Evolutionary conservation across 2,329 filamentous ascomycete genomes (phyloP).

Genomic region (Fusarium pilosicola): DNA sequence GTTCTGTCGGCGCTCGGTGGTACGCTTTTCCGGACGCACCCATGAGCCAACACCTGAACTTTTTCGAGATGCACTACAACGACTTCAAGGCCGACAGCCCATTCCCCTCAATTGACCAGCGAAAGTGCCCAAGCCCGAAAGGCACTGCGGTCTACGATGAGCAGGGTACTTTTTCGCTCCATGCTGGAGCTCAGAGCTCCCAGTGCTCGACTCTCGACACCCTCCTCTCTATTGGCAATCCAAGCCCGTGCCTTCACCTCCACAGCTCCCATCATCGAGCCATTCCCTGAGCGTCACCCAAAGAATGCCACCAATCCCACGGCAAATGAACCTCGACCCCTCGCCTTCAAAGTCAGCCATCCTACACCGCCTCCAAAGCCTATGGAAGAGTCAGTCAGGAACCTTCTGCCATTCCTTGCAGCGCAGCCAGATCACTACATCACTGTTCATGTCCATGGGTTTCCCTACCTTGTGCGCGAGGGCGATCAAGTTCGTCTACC

Average conservation of each 20-base stretch:
- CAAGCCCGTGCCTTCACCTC: conserved; percentile 44
- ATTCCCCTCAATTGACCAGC: conserved; percentile 37
- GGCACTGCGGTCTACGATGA: conserved; percentile 56
- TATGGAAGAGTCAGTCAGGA: conserved; percentile 65
- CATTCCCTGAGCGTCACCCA: conserved; percentile 46
- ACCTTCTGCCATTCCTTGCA: conserved; percentile 75
- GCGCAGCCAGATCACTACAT: conserved; percentile 82
- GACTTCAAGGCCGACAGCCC: conserved; percentile 31
- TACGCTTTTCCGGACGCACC: conserved; percentile 48
- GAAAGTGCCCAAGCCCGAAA: conserved; percentile 39
- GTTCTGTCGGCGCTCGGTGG: conserved; percentile 44
- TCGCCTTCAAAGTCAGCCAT: conserved; percentile 55
- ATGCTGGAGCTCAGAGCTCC: conserved; percentile 67
- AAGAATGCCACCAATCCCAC: conserved; percentile 54
- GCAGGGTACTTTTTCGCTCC: conserved; percentile 70
- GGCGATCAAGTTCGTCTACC: conserved; percentile 82
- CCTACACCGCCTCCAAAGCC: conserved; percentile 48
- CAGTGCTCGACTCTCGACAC: conserved; percentile 37
- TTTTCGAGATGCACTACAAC: conserved; percentile 37
- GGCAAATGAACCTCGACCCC: conserved; percentile 45
- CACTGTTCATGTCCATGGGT: conserved; percentile 81
- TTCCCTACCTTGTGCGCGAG: conserved; percentile 80
- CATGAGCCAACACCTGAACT: conserved; percentile 36
- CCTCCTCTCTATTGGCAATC: conserved; percentile 43
- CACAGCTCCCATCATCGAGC: conserved; percentile 60